Evolutionary conservation across 2,329 filamentous ascomycete species (phyloP).

Genomic region (Apiospora pterosperma): DNA sequence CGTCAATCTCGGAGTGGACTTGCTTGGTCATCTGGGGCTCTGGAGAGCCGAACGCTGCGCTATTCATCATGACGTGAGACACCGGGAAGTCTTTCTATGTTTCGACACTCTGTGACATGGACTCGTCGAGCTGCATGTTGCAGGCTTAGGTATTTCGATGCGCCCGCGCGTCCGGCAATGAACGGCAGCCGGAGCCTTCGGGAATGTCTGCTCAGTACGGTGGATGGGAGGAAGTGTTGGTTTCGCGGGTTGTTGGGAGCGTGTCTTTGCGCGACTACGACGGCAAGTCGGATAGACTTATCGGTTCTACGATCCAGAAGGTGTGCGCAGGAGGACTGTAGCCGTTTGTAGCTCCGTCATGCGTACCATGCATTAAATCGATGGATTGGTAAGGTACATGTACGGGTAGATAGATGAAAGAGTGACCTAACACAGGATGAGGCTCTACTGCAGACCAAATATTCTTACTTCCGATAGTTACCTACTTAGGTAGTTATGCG

Average conservation of each 20-base stretch:
- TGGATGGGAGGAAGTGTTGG: background rate
- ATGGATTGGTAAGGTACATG: background rate
- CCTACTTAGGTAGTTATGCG: too few relatives aligned
- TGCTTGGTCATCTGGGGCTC: background rate
- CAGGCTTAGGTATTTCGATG: background rate
- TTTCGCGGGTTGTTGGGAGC: background rate
- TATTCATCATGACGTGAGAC: background rate
- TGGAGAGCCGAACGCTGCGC: background rate
- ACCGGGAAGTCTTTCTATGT: background rate
- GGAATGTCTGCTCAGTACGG: background rate
- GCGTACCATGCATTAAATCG: background rate
- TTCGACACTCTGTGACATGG: background rate
- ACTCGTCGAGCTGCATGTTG: conserved; percentile 3
- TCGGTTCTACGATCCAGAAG: background rate
- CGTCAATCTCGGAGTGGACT: background rate
- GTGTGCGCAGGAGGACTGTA: background rate
- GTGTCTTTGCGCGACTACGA: background rate
- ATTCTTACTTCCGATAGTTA: background rate
- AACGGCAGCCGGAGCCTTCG: background rate
- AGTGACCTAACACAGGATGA: background rate
- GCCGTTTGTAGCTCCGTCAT: background rate
- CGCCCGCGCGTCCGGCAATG: background rate
- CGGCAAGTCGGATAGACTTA: background rate
- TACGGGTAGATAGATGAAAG: too few relatives aligned
- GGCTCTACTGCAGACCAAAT: background rate